Base-by-base conservation (phyloP, 306 rosid species). In the Trifolium repens region DNA sequence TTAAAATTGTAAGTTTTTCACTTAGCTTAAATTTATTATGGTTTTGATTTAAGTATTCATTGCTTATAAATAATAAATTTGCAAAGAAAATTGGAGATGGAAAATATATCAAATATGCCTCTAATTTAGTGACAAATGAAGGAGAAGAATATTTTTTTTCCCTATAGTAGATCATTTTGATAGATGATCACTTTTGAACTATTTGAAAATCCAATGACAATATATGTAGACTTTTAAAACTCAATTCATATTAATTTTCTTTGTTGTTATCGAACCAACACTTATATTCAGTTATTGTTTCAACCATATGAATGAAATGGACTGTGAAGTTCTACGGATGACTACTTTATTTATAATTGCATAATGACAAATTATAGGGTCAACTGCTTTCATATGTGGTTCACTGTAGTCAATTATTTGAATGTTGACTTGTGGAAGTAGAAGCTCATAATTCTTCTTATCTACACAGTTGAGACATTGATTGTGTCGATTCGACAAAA, bases 1-100 rank as follows among this genome's bases (percentile, higher is more conserved):
- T 81, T n/a, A 81, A 81, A 71, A 46, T 81, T 71, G 85, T 81
- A 76, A 76, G 85, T 50, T 77, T 77, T 67, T 67, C 58, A 11
- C 40, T 42, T 72, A 16, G 2, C 24, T 13, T 52, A 5, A 9
- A 8, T 39, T 17, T 42, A 17, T 69, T 50, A 50, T 46, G 30
- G 8, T 19, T 53, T 67, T 35, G 4, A 63, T 54, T 54, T 17
- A 5, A 53, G 12, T 53, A 8, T 4, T 53, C 5, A 16, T 1
- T 53, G 1, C 9, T 17, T 53, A 8, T 8, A 53, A 53, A 53
- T 16, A 17, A 16, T 16, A 17, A 53, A n/a, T 16, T 53, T 53
- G 26, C 0, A 10, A 16, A 1, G 2, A 53, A 53, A 16, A 53
- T 52, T 52, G 8, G 58, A 52, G 11, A 52, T 49, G 54, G 14